These are phyloP conservation scores for Lentinus brumalis DNA, from an alignment of 768 basidiomycete genomes.

Conservation along the genomic window DNA sequence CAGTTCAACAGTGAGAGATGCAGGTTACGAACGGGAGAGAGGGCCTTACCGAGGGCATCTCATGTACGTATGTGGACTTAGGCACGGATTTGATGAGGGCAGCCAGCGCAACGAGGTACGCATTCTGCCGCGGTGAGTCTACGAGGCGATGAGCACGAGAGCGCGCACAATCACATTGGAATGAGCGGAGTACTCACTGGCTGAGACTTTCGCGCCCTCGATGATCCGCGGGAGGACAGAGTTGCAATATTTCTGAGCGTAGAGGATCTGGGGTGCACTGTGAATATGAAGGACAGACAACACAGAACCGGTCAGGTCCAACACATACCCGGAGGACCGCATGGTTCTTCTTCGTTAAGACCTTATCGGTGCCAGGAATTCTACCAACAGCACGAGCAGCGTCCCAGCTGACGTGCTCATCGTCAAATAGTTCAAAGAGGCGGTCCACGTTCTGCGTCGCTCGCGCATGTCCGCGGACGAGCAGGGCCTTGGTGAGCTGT, in stretches of 20 bases:
- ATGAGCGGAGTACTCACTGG: neutral
- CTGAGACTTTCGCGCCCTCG: conserved; percentile 55
- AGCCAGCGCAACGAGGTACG: conserved; percentile 82
- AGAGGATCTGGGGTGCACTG: conserved; percentile 55
- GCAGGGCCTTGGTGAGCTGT: conserved; percentile 78
- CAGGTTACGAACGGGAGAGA: neutral
- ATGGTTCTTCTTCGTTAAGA: conserved; percentile 77
- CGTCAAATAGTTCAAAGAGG: conserved; percentile 71
- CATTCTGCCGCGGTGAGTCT: conserved; percentile 59
- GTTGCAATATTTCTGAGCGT: conserved; percentile 76
- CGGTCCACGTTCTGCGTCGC: conserved; percentile 59
- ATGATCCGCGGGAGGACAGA: conserved; percentile 75
- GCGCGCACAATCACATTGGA: neutral
- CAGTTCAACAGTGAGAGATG: neutral
- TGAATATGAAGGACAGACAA: neutral
- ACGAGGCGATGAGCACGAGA: neutral
- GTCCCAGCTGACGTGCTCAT: conserved; percentile 62
- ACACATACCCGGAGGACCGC: conserved; percentile 69
- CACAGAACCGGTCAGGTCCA: neutral
- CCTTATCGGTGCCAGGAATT: conserved; percentile 58
- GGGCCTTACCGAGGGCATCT: conserved; percentile 57
- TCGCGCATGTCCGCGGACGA: conserved; percentile 69
- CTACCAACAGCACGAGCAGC: conserved; percentile 78
- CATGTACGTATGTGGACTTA: conserved; percentile 66
- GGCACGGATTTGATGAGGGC: conserved; percentile 81